Evolutionary conservation across 345 rosid species (phyloP), one percentile per base, ranked within the genome.

Genomic region (Dovyalis caffra): DNA sequence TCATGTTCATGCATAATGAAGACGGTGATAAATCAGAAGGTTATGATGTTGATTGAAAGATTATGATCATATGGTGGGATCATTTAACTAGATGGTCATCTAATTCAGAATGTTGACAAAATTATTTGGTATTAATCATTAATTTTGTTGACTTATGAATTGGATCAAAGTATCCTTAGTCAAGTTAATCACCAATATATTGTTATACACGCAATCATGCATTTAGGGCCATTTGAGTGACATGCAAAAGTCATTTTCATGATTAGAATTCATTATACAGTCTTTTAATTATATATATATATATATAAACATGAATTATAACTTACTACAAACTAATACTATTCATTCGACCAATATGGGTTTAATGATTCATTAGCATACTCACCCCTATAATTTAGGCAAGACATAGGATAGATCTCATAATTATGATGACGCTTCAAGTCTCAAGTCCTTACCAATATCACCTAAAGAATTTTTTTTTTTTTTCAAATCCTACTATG

Each of bases 71-170:
- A 40, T 28, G 58, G 40, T 73, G 61, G 37, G 69, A 31, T 45
- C 3, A 43, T 21, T 31, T 47, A 63, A 58, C 69, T 64, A 26
- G 37, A 51, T 47, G 61, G 71, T 35, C 53, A 53, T 74, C 70
- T 23, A 31, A 74, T 56, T 47, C 67, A 28, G 56, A n/a, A 43
- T 72, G 76, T 72, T 72, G 76, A 63, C 38, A 43, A 32, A 32
- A 16, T 32, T 63, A 63, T 8, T 56, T 28, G 77, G 21, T 40
- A 34, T 3, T 57, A 53, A 56, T 66, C 71, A 66, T 53, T 65
- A 16, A 66, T 53, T 37, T 66, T 66, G 26, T 66, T 66, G 77
- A 74, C 77, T 66, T 66, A 6, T 37, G 31, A 49, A 34, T 56
- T 74, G 49, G 49, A 49, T 64, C 63, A 49, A 49, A 33, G 70